A percentile compares a stretch with the other conserved stretches of the same genome.
Conservation (phyloP, 441 rosid genomes). For the Croton setiger region DNA sequence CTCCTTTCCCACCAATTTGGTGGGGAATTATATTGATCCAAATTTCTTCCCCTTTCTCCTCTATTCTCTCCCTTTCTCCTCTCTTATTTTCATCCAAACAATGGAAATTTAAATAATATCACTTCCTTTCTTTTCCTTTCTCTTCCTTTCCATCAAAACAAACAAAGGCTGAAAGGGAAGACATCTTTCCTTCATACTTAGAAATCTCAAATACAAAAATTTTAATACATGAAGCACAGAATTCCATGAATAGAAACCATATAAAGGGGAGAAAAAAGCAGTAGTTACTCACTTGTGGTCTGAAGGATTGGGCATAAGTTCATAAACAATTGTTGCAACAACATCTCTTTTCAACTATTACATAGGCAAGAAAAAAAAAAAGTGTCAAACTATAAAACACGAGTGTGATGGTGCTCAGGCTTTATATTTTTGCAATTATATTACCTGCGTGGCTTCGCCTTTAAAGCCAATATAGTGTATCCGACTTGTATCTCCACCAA, state of each 20-base stretch:
- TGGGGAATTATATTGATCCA: too few species aligned
- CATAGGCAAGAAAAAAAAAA: slow-evolving; percentile 16
- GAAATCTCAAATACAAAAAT: not conserved
- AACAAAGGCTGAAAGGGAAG: not conserved
- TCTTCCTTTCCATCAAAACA: too few species aligned
- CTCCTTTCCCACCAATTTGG: too few species aligned
- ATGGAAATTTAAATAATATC: too few species aligned
- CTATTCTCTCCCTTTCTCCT: too few species aligned
- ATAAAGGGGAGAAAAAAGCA: not conserved
- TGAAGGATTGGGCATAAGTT: slow-evolving; percentile 88
- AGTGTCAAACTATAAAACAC: slow-evolving; percentile 15
- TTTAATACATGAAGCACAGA: not conserved
- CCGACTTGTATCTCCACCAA: slow-evolving; percentile 72
- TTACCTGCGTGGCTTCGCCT: slow-evolving; percentile 97
- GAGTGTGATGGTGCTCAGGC: too few species aligned
- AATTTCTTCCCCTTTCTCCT: too few species aligned
- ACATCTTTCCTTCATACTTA: not conserved
- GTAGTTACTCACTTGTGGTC: slow-evolving; percentile 83
- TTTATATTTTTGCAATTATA: slow-evolving; percentile 13
- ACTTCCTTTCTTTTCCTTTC: too few species aligned
- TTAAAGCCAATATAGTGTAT: slow-evolving; percentile 85
- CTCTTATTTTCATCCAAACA: too few species aligned
- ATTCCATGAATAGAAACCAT: not conserved
- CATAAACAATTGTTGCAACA: slow-evolving; percentile 87
- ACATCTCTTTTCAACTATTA: slow-evolving; percentile 89